Conservation (phyloP, 2,329 filamentous ascomycete species). For the Cephalotrichum gorgonifer region DNA sequence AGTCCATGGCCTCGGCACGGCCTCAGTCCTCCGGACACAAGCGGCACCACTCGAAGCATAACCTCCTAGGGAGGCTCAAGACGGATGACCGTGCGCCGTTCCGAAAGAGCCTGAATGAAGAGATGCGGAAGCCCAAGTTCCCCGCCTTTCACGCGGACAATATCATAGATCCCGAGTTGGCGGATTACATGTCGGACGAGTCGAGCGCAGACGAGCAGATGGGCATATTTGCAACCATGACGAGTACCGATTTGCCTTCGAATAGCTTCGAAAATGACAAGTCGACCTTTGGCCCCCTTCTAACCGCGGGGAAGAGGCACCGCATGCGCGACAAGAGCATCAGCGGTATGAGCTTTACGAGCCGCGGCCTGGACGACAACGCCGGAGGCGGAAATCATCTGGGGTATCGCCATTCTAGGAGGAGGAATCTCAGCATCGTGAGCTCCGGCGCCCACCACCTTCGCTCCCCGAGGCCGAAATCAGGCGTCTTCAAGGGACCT, state of each 20-base stretch:
- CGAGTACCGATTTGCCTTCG: constrained; percentile 54
- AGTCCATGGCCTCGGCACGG: constrained; percentile 57
- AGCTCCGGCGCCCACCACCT: constrained; percentile 59
- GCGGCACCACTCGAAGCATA: constrained; percentile 79
- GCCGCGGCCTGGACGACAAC: constrained; percentile 58
- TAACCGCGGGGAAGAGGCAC: constrained; percentile 66
- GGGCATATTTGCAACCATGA: constrained; percentile 68
- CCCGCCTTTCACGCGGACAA: constrained; percentile 97
- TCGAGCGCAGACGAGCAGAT: constrained; percentile 90
- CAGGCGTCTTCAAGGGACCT: constrained; percentile 45
- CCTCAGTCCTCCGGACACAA: constrained; percentile 74
- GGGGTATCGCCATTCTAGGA: constrained; percentile 48
- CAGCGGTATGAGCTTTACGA: constrained; percentile 58
- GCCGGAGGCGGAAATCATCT: constrained; percentile 31
- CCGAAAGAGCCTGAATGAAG: constrained; percentile 59
- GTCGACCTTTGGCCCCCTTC: constrained; percentile 58
- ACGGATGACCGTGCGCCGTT: constrained; percentile 76
- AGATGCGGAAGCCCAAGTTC: constrained; percentile 56
- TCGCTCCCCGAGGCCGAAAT: constrained; percentile 61
- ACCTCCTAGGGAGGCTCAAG: constrained; percentile 68
- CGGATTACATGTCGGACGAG: constrained; percentile 90
- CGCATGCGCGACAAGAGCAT: constrained; percentile 68
- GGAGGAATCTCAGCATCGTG: constrained; percentile 75
- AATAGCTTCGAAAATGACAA: constrained; percentile 66
- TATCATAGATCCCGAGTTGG: constrained; percentile 93